Evolutionary conservation across 2,329 filamentous ascomycete species (phyloP), one percentile per base, ranked within the genome.

Genomic region (Proliferodiscus dingleyae): DNA sequence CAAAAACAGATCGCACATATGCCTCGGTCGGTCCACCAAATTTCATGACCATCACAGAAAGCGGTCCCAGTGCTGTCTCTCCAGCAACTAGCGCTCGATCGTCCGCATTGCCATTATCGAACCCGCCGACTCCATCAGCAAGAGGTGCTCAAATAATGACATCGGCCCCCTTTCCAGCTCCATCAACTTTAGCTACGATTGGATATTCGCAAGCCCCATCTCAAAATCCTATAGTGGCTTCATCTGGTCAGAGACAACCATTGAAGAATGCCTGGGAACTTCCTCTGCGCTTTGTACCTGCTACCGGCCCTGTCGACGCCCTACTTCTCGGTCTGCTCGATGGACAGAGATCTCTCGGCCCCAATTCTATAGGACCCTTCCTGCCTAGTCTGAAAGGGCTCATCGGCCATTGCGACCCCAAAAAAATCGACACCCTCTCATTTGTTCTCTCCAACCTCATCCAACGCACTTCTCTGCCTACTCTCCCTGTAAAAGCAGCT

Each of bases 301-400:
- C 63, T 24, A 59, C 57, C 21, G 64, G 59, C 40, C 63, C 62
- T 37, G 56, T 65, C 19, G 66, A 70, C 41, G 57, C 60, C 30
- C 57, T 68, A 28, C 44, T 68, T n/a, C 52, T 61, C 26, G 60
- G 63, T 38, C 63, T 70, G 36, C 49, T 69, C 13, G 61, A 65
- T 36, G 58, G 65, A 44, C 66, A 66, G 46, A 66, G 61, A 33
- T 59, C 57, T 38, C 59, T 66, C 37, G 57, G 61, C n/a, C 52
- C 56, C 30, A 47, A 41, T 56, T 57, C 68, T 5, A 58, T 63
- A 18, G 64, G 66, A 3, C 62, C 66, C 24, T 41, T 52, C n/a
- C 58, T 53, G 38, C 62, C 64, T 23, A 64, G 67, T 37, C 45
- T 68, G 34, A 62, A 63, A 44, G 61, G 58, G 2, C 54, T 69